Conservation (phyloP, 2,329 filamentous ascomycete species). For the Pseudogymnoascus sp. region DNA sequence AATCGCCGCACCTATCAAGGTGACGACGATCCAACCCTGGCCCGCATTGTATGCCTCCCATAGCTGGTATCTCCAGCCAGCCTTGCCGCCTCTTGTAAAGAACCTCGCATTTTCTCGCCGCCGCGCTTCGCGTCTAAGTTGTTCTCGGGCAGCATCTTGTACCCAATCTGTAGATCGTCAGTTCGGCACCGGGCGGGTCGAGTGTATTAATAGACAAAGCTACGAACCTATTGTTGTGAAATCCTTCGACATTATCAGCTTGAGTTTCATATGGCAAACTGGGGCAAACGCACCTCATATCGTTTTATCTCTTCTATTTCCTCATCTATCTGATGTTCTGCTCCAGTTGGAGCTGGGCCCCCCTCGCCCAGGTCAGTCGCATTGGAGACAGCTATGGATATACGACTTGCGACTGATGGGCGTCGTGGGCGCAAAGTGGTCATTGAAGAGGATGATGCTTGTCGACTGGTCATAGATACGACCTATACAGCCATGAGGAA, state of each 20-base stretch:
- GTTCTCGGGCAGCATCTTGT: constrained; percentile 88
- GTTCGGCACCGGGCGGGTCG: constrained; percentile 18
- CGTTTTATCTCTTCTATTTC: constrained; percentile 97
- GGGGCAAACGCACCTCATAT: constrained; percentile 58
- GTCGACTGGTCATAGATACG: constrained; percentile 5
- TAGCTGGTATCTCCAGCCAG: constrained; percentile 71
- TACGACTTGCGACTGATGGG: constrained; percentile 4
- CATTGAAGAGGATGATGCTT: constrained; percentile 1
- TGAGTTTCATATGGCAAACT: background rate
- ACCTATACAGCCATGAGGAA: constrained; percentile 5
- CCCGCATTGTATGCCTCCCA: constrained; percentile 89
- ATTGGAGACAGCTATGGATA: constrained; percentile 5
- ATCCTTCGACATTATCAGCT: constrained; percentile 43
- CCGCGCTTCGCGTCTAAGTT: constrained; percentile 67
- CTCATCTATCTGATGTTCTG: constrained; percentile 70
- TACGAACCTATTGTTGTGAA: constrained; percentile 79
- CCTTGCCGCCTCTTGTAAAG: constrained; percentile 54
- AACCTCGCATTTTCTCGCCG: constrained; percentile 65
- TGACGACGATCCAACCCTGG: constrained; percentile 97
- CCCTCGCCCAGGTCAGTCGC: constrained; percentile 49
- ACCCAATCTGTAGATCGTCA: constrained; percentile 71
- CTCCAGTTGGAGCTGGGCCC: constrained; percentile 39
- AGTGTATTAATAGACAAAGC: constrained; percentile 9
- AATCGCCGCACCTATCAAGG: constrained; percentile 81
- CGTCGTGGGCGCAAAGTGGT: background rate